Base-by-base conservation (phyloP, 164 flowering plant species). In the Chimonanthus salicifolius region DNA sequence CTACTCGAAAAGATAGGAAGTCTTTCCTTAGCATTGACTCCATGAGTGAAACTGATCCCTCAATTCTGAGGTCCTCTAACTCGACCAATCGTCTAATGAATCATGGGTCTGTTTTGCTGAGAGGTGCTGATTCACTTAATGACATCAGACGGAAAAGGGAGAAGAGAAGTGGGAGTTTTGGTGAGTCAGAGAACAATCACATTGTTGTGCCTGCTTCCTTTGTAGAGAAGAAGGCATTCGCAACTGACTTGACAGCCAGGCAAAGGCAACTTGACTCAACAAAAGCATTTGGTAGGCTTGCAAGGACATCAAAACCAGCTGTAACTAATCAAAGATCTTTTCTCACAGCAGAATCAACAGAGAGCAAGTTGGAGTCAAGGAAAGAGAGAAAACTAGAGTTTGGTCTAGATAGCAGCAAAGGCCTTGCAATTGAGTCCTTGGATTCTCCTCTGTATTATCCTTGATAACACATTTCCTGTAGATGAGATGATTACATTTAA, bases 301-400 rank as follows among this genome's bases (percentile, higher is more conserved):
- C 89, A 66, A 86, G 84, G 74, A 74, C 85, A 74, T 78, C 76
- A 74, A 82, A 71, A 72, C 66, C 87, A 66, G 75, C 48, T 44
- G 47, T 49, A 9, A 16, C 15, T 3, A 48, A 60, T 64, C 85
- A 82, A 74, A 76, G 75, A 82, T 80, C 4, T 50, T 75, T 49
- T 50, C 80, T 70, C 80, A 74, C 48, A 80, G 47, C 79, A 85
- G 86, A 74, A 62, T 69, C 43, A 81, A 54, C 78, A 84, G 83
- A 79, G 91, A 85, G 74, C 89, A 82, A 58, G 86, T 72, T 64
- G 87, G 78, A 68, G 86, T 78, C 45, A 87, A 86, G 74, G 96
- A 89, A 62, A 88, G 78, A 75, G 92, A 88, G 51, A 89, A 82
- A 83, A 83, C 87, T 48, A 89, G 85, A 76, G 80, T 81, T 15